Base-by-base conservation (phyloP, 1,284 basidiomycete genomes). In the Thecaphora thlaspeos region DNA sequence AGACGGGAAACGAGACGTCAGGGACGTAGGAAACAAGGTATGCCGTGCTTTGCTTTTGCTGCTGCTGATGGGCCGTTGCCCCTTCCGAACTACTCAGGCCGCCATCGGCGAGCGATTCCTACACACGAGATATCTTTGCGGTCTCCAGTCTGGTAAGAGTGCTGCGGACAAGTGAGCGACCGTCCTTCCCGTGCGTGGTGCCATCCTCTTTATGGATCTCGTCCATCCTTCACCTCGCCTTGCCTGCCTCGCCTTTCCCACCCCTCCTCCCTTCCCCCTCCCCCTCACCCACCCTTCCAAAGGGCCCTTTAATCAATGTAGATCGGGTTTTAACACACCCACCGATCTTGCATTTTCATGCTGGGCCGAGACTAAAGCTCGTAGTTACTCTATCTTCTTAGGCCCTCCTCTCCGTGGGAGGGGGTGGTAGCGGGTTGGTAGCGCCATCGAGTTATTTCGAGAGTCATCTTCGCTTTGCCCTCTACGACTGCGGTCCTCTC, bases 221-320 rank as follows among this genome's bases (percentile, higher is more conserved):
- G 19, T 7, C 19, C 8, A 37, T 45, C 28, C 37, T 34, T 17
- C 22, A 17, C 22, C 41, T 39, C 39, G 28, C 28, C 24, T 47
- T 30, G 18, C 38, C 32, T 12, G 28, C 38, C 43, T 37, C 18
- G 39, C 18, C 38, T 4, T 21, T 10, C 30, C 23, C 19, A 34
- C 15, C 41, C 24, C 26, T 19, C 23, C 43, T 38, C 46, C 41
- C 34, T 19, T 24, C 26, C 44, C 43, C 12, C 24, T 28, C 17
- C 14, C 46, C 41, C 19, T 28, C 46, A 21, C 17, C 44, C 21
- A 19, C 30, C 38, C 22, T 36, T 30, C 37, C 19, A 22, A 26
- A 44, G 17, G 55, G 68, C 67, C 68, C 68, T 63, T 70, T 71
- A 71, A 71, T 71, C 70, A 54, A 63, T 66, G 60, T 46, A 48